A percentile compares a stretch with the other conserved stretches of the same genome.
These are phyloP conservation scores for Thraustochytrium striatum DNA, from an alignment of 352 stramenopile genomes.

Conservation along the genomic window DNA sequence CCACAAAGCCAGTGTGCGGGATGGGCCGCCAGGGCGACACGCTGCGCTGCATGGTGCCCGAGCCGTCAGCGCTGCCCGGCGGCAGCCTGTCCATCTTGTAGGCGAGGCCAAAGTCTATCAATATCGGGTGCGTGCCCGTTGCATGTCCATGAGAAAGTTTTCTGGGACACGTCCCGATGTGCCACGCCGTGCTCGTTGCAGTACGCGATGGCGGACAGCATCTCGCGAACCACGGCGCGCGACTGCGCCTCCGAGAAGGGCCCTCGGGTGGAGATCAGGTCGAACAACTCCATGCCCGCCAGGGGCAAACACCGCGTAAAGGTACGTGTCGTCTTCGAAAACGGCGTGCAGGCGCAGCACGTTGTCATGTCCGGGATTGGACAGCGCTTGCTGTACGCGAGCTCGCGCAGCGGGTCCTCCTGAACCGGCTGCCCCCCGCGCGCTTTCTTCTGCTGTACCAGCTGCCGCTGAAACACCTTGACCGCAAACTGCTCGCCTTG, in stretches of 20 bases:
- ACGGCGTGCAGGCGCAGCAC: slow-evolving; percentile 67
- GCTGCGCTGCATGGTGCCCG: not conserved
- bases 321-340: slow-evolving; percentile 7
- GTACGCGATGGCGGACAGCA: slow-evolving; percentile 24
- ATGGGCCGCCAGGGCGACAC: slow-evolving; percentile 5
- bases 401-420: slow-evolving; percentile 75
- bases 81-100: not conserved
- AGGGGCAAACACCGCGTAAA: slow-evolving; percentile 38
- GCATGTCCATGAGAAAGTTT: slow-evolving; percentile 42
- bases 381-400: slow-evolving; percentile 75
- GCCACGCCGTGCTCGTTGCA: slow-evolving; percentile 17
- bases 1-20: slow-evolving; percentile 35
- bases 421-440: slow-evolving; percentile 58
- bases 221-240: slow-evolving; percentile 12
- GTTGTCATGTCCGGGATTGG: slow-evolving; percentile 70
- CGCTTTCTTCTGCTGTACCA: not conserved
- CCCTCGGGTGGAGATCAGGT: slow-evolving; percentile 31
- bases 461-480: slow-evolving; percentile 35
- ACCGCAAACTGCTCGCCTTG: slow-evolving; percentile 12
- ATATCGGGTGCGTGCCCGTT: slow-evolving; percentile 17
- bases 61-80: not conserved
- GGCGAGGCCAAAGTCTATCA: slow-evolving; percentile 41
- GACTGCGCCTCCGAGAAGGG: slow-evolving; percentile 23
- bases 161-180: slow-evolving; percentile 40
- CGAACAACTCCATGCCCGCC: slow-evolving; percentile 29